Percentiles rank a stretch among this genome's conserved stretches.
Conservation (phyloP, 1,284 basidiomycete genomes). For the Dichomitus squalens region DNA sequence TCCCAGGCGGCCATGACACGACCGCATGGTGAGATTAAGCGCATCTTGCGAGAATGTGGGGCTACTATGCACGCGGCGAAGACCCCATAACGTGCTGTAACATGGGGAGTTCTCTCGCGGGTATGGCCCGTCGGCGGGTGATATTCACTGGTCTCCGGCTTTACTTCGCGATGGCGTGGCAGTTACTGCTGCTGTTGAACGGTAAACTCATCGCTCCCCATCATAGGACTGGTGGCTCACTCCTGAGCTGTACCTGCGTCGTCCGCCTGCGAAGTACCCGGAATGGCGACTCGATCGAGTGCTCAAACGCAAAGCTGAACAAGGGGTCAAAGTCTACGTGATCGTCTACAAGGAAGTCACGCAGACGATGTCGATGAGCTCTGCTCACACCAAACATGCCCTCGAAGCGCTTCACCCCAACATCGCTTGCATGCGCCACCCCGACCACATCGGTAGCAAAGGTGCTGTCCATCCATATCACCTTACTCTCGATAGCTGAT, state of each 20-base stretch:
- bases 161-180: not conserved
- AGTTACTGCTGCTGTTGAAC: too few relatives aligned
- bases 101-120: too few relatives aligned
- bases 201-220: too few relatives aligned
- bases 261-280: constrained; percentile 81
- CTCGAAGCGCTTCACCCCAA: constrained; percentile 86
- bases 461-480: constrained; percentile 38
- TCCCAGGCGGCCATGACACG: too few relatives aligned
- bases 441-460: constrained; percentile 86
- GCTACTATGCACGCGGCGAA: too few relatives aligned
- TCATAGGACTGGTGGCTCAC: constrained; percentile 94
- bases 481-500: not conserved
- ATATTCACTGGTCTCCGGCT: too few relatives aligned
- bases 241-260: constrained; percentile 89
- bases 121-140: too few relatives aligned
- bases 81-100: too few relatives aligned
- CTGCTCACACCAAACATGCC: constrained; percentile 83
- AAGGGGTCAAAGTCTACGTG: constrained; percentile 89
- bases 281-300: constrained; percentile 88
- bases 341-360: constrained; percentile 93
- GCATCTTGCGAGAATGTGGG: too few relatives aligned
- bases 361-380: constrained; percentile 87
- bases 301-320: constrained; percentile 83
- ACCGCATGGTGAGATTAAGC: too few relatives aligned
- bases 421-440: constrained; percentile 85